These are phyloP conservation scores for Penicillium bialowiezense DNA, from an alignment of 495 filamentous ascomycete genomes.

Conservation along the genomic window DNA sequence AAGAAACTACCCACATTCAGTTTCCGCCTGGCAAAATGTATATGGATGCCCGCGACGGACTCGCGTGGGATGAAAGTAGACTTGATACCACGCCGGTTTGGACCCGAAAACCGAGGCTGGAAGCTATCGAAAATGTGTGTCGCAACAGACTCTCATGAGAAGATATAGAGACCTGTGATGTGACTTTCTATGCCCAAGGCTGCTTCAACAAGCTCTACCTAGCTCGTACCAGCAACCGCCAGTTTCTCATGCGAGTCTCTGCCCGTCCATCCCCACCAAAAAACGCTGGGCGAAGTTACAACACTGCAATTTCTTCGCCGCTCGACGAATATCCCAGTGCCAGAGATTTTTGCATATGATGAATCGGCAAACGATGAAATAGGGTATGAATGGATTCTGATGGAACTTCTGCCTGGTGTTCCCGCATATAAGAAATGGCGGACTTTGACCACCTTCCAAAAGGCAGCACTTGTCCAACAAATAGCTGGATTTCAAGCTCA, in stretches of 20 bases:
- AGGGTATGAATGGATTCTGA: constrained; percentile 59
- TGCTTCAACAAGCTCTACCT: constrained; percentile 21
- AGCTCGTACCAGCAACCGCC: neutral
- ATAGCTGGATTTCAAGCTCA: neutral
- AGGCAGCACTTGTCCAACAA: constrained; percentile 2
- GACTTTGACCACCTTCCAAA: constrained; percentile 11
- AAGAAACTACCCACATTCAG: too few relatives aligned
- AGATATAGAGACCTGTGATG: too few relatives aligned
- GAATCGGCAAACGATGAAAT: constrained; percentile 43
- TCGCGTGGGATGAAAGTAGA: too few relatives aligned
- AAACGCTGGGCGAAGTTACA: constrained; percentile 53
- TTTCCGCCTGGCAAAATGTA: too few relatives aligned
- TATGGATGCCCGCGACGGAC: too few relatives aligned
- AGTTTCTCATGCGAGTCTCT: constrained; percentile 48
- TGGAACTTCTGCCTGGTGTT: constrained; percentile 44
- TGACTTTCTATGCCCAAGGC: constrained; percentile 7
- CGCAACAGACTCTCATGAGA: too few relatives aligned
- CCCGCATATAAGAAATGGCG: constrained; percentile 39
- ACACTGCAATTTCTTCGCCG: constrained; percentile 46
- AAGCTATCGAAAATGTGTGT: too few relatives aligned
- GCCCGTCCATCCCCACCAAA: constrained; percentile 49
- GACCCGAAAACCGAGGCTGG: too few relatives aligned
- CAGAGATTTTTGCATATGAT: constrained; percentile 47
- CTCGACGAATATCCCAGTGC: constrained; percentile 49
- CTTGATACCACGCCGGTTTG: too few relatives aligned